phyloP scores from a whole-genome alignment of 148 eudicot species.

The Rhododendron simsii region DNA sequence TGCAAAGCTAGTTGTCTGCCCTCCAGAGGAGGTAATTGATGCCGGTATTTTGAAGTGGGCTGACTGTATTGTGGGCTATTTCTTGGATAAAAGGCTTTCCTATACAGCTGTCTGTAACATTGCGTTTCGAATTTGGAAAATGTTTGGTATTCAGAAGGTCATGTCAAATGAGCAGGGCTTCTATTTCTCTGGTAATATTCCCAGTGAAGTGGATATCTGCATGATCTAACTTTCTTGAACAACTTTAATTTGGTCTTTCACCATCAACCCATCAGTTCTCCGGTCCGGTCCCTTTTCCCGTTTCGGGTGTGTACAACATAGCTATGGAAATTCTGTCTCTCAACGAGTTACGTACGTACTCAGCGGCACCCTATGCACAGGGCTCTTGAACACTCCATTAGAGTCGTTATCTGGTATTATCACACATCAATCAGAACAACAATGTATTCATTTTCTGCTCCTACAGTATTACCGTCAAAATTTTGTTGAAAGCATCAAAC shows the following conservation, averaged over 20 bases:
- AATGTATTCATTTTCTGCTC: not conserved
- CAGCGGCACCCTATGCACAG: conserved; percentile 38
- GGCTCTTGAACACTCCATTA: conserved; percentile 43
- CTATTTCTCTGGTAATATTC: conserved; percentile 28
- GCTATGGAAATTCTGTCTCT: conserved; percentile 34
- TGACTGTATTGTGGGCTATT: no score
- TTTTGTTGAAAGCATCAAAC: no score
- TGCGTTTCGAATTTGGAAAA: no score
- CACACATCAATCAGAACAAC: not conserved
- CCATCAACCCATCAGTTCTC: conserved; percentile 21
- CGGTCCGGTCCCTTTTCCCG: conserved; percentile 34
- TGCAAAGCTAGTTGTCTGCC: no score
- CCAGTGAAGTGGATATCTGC: conserved; percentile 13
- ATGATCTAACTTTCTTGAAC: conserved; percentile 35
- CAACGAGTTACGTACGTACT: conserved; percentile 17
- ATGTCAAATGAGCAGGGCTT: no score
- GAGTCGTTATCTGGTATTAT: conserved; percentile 30
- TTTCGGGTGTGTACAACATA: conserved; percentile 32
- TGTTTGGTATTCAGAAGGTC: no score
- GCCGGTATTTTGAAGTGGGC: no score
- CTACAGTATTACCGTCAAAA: not conserved
- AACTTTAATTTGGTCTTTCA: conserved; percentile 13
- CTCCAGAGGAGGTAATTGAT: no score
- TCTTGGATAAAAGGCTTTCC: no score
- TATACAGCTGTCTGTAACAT: no score